Evolutionary conservation across 2,329 filamentous ascomycete species (phyloP).

Genomic region (Claviceps spartinae): DNA sequence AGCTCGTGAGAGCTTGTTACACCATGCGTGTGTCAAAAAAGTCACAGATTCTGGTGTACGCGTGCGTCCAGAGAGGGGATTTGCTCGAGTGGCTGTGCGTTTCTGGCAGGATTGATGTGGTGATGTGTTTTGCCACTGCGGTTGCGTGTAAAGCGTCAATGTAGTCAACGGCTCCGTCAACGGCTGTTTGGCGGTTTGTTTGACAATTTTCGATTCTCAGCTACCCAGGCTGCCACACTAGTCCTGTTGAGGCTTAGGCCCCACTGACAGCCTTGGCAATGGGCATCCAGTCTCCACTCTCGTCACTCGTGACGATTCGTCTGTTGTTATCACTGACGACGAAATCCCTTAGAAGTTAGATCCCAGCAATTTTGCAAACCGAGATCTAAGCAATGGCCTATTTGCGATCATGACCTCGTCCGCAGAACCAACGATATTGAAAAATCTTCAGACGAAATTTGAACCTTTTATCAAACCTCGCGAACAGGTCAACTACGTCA

Average conservation of each 20-base stretch:
- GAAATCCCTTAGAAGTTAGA: neutral
- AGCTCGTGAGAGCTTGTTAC: constrained; percentile 19
- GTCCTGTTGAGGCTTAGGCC: constrained; percentile 1
- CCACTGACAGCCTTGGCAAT: neutral
- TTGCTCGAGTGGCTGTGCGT: constrained; percentile 10
- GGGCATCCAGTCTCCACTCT: neutral
- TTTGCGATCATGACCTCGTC: constrained; percentile 16
- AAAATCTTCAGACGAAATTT: constrained; percentile 30
- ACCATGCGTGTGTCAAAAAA: constrained; percentile 19
- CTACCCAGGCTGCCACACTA: constrained; percentile 9
- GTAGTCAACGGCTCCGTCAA: neutral
- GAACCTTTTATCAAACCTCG: constrained; percentile 41
- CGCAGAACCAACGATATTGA: constrained; percentile 15
- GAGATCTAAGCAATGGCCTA: neutral
- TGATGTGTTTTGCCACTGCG: neutral
- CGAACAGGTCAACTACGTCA: constrained; percentile 43
- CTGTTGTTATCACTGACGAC: neutral
- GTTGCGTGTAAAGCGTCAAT: neutral
- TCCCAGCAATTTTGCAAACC: neutral
- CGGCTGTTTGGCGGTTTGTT: neutral
- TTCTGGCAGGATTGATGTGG: constrained; percentile 3
- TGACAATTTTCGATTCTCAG: constrained; percentile 23
- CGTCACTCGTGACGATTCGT: neutral
- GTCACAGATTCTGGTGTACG: constrained; percentile 4
- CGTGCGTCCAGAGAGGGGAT: constrained; percentile 7